These are phyloP conservation scores for Straminergon stramineum DNA, from an alignment of 225 moss, liverwort and hornwort species.

Conservation along the genomic window DNA sequence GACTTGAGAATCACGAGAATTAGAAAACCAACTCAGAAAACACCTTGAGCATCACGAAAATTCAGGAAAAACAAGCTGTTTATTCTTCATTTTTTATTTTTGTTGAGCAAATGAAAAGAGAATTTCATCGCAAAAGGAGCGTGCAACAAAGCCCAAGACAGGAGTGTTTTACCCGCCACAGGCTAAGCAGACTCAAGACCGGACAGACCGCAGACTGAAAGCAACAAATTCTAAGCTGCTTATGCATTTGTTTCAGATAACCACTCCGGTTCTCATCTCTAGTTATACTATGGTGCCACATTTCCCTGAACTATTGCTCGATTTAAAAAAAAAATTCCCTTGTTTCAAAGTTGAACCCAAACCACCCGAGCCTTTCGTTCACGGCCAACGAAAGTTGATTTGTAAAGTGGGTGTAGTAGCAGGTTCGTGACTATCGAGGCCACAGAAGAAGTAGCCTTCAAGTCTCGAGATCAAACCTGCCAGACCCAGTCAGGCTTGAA, in stretches of 20 bases:
- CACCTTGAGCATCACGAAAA: no score
- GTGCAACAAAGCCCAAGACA: not conserved
- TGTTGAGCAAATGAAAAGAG: not conserved
- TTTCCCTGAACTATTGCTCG: no score
- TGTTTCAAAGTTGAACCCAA: not conserved
- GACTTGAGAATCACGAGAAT: no score
- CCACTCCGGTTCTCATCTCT: no score
- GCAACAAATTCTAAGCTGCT: not conserved
- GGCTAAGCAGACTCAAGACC: not conserved
- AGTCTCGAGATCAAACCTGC: not conserved
- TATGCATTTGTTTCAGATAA: not conserved
- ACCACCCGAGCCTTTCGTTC: not conserved
- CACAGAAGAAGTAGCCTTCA: not conserved
- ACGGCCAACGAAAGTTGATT: not conserved
- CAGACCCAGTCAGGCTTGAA: slow-evolving; percentile 1
- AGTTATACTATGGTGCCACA: not conserved
- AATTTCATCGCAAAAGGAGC: not conserved
- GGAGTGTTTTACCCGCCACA: not conserved
- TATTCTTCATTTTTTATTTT: not conserved
- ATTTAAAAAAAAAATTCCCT: no score
- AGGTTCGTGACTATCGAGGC: not conserved
- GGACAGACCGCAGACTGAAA: not conserved
- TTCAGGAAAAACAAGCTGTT: not conserved
- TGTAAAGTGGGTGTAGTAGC: not conserved
- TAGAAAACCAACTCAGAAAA: no score